A percentile compares a stretch with the other conserved stretches of the same genome.
Evolutionary conservation across 495 filamentous ascomycete species (phyloP).

Genomic region (Trichoderma erinaceum): DNA sequence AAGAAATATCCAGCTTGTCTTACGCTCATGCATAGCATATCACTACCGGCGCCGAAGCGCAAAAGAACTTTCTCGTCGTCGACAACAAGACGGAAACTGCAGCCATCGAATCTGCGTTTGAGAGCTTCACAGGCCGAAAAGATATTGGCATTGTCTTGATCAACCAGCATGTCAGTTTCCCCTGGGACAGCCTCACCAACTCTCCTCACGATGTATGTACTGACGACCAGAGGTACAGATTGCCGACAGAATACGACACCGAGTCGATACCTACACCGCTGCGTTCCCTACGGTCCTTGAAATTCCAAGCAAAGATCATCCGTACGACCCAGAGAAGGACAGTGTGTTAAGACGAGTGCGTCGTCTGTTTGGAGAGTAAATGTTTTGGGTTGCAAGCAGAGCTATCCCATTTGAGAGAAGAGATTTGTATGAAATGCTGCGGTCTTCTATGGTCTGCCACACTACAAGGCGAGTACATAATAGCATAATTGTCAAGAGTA

Average conservation of each 20-base stretch:
- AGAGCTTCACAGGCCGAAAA: slow-evolving; percentile 80
- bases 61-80: slow-evolving; percentile 97
- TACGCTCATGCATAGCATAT: slow-evolving; percentile 30
- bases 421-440: neutral
- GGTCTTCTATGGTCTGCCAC: neutral
- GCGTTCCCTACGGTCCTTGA: slow-evolving; percentile 79
- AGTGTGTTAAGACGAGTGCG: slow-evolving; percentile 88
- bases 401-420: neutral
- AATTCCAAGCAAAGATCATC: slow-evolving; percentile 98
- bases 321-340: slow-evolving; percentile 98
- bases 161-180: slow-evolving; percentile 82
- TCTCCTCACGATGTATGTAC: neutral
- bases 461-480: neutral
- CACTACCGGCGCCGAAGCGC: slow-evolving; percentile 61
- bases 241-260: slow-evolving; percentile 85
- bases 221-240: slow-evolving; percentile 40
- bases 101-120: slow-evolving; percentile 86
- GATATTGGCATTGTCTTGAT: slow-evolving; percentile 95
- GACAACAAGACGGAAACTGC: slow-evolving; percentile 84
- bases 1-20: slow-evolving; percentile 10
- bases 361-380: slow-evolving; percentile 84
- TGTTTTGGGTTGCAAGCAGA: neutral
- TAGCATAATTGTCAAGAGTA: neutral
- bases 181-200: neutral
- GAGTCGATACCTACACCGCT: slow-evolving; percentile 65